Percentiles rank a stretch among this genome's conserved stretches.
These are phyloP conservation scores for Tylopilus subfusipes DNA, from an alignment of 768 basidiomycete genomes.

Conservation along the genomic window DNA sequence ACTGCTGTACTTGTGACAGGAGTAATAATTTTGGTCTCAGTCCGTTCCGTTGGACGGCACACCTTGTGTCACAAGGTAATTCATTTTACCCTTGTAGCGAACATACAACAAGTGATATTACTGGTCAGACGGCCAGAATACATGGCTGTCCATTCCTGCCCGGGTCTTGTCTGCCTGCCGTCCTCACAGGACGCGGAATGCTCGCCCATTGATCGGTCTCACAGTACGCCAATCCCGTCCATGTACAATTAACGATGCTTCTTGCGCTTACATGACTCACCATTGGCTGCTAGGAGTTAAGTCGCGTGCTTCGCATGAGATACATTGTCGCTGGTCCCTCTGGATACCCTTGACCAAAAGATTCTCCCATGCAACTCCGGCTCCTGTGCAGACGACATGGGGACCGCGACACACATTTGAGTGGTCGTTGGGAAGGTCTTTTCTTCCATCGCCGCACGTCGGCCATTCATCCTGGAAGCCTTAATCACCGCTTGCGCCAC, in stretches of 20 bases:
- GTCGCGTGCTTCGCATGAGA: slow-evolving; percentile 22
- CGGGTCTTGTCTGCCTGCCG: neutral
- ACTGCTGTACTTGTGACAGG: too few relatives aligned
- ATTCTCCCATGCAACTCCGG: slow-evolving; percentile 30
- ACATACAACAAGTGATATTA: neutral
- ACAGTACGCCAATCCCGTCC: slow-evolving; percentile 23
- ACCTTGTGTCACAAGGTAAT: too few relatives aligned
- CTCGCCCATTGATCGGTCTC: slow-evolving; percentile 17
- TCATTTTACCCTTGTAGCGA: slow-evolving; percentile 2
- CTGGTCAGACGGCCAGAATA: neutral
- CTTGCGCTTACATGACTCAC: slow-evolving; percentile 12
- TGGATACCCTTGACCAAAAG: slow-evolving; percentile 3
- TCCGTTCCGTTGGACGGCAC: neutral
- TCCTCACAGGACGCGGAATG: slow-evolving; percentile 2
- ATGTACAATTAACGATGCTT: slow-evolving; percentile 18
- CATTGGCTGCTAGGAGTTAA: slow-evolving; percentile 16
- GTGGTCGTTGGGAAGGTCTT: slow-evolving; percentile 13
- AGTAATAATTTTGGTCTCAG: slow-evolving; percentile 13
- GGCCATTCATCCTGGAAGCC: slow-evolving; percentile 24
- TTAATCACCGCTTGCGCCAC: slow-evolving; percentile 33
- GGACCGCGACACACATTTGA: neutral
- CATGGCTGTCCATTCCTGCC: neutral
- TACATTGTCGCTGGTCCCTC: slow-evolving; percentile 1
- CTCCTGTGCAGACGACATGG: slow-evolving; percentile 8
- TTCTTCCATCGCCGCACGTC: slow-evolving; percentile 24